Evolutionary conservation across 2,329 filamentous ascomycete species (phyloP), one percentile per base, ranked within the genome.

Genomic region (Hypoxylon sp.): DNA sequence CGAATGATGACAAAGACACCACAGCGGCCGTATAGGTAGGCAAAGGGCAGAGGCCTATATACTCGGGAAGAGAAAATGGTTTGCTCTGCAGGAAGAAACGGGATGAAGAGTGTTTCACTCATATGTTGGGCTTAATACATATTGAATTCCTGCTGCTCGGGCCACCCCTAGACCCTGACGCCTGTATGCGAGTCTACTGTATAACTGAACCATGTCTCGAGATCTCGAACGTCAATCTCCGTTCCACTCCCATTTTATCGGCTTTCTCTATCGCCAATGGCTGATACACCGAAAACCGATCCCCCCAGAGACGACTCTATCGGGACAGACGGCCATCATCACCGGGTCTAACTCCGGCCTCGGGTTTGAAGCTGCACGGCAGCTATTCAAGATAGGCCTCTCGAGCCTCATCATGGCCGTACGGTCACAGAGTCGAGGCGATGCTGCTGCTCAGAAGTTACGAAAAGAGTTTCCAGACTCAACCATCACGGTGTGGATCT

Each of bases 181-280:
- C 27, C 31, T 3, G 27, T 37, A 47, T 29, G 39, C 48, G 35
- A n/a, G 15, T 19, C 39, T n/a, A 3, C 35, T 37, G 44, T 17
- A 13, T 27, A n/a, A 42, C 13, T 42, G 15, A 29, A 50, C 21
- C 68, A 74, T 86, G 21, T 85, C 84, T 3, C 74, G 74, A 19
- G 74, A 84, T 57, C 72, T 82, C 0, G 65, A 72, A 15, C 83
- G 46, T 46, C 63, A 69, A 46, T 71, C 74, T 24, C 11, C 59
- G 19, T 74, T 72, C 19, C 72, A 75, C 31, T 44, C 83, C 67
- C 76, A 74, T 0, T 75, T 85, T 46, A 73, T 85, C 55, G 84
- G 82, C 0, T 78, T 86, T 2, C 81, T 84, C 32, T 65, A 71
- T 11, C 69, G 74, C 37, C 74, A 75, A 63, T 75, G 66, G 65